Conservation (phyloP, 768 basidiomycete species). For the Auriscalpium vulgare region DNA sequence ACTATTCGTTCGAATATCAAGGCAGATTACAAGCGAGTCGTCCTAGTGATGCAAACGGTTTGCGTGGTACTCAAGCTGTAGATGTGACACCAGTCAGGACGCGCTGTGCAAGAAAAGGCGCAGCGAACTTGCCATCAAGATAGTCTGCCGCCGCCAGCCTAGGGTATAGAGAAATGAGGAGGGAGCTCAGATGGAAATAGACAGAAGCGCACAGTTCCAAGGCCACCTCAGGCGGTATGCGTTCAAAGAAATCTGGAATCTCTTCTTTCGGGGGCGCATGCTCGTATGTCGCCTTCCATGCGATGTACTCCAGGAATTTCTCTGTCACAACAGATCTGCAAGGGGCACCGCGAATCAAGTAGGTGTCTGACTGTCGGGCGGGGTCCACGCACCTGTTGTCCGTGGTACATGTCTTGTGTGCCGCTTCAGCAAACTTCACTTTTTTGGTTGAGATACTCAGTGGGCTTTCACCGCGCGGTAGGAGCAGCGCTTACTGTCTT, state of each 20-base stretch:
- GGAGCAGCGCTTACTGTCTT: conserved; percentile 53
- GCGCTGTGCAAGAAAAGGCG: too few relatives aligned
- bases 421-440: conserved; percentile 73
- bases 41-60: too few relatives aligned
- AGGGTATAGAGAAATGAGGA: background rate
- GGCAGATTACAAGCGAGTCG: too few relatives aligned
- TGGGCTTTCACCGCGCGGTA: background rate
- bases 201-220: conserved; percentile 68
- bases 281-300: conserved; percentile 75
- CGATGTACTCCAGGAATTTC: conserved; percentile 85
- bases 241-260: conserved; percentile 75
- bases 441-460: conserved; percentile 3
- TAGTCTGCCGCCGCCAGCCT: conserved; percentile 61
- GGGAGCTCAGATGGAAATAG: background rate
- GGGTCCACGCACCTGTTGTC: conserved; percentile 53
- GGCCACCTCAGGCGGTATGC: conserved; percentile 81
- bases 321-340: conserved; percentile 61
- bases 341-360: background rate
- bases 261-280: conserved; percentile 67
- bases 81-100: too few relatives aligned
- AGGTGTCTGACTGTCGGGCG: background rate
- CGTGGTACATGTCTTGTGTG: conserved; percentile 60
- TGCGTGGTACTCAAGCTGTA: too few relatives aligned
- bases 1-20: too few relatives aligned
- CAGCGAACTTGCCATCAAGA: conserved; percentile 35